Percentiles rank a stretch among this genome's conserved stretches.
Evolutionary conservation across 129 eudicot species (phyloP).

Genomic region (Helianthus annuus): DNA sequence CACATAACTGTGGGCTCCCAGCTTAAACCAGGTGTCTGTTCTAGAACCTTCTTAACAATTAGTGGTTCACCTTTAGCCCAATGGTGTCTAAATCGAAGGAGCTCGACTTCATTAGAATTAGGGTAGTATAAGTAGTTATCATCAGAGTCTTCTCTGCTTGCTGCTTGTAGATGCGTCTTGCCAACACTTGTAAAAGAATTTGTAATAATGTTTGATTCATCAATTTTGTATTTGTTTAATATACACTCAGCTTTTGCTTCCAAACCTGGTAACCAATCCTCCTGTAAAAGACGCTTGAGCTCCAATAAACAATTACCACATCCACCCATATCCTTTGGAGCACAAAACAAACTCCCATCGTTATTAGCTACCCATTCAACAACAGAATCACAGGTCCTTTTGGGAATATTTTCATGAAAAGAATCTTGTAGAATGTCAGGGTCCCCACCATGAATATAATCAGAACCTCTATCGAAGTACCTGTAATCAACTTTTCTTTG

Average conservation of each 20-base stretch:
- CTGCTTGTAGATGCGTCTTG: constrained; percentile 43
- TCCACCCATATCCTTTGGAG: constrained; percentile 81
- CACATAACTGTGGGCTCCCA: constrained; percentile 99
- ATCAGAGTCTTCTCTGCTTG: constrained; percentile 48
- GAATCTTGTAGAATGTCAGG: constrained; percentile 36
- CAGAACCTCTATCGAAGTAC: constrained; percentile 57
- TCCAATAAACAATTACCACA: constrained; percentile 58
- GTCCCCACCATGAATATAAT: constrained; percentile 81
- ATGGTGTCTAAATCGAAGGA: constrained; percentile 55
- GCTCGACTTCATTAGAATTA: constrained; percentile 43
- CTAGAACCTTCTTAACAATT: constrained; percentile 64
- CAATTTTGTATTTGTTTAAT: constrained; percentile 21
- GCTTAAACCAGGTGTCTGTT: constrained; percentile 69
- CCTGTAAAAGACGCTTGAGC: constrained; percentile 64
- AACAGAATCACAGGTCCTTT: constrained; percentile 6
- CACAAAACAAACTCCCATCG: constrained; percentile 58
- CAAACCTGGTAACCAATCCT: constrained; percentile 57
- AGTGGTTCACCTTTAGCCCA: constrained; percentile 92
- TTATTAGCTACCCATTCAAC: constrained; percentile 46
- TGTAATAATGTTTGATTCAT: constrained; percentile 9
- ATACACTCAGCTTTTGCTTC: constrained; percentile 49
- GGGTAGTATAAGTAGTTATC: constrained; percentile 76
- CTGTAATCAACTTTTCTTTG: constrained; percentile 32
- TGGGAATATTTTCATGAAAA: constrained; percentile 14
- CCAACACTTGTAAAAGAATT: constrained; percentile 16